These are phyloP conservation scores for Micractinium conductrix DNA, from an alignment of 139 green algal genomes.

Conservation along the genomic window DNA sequence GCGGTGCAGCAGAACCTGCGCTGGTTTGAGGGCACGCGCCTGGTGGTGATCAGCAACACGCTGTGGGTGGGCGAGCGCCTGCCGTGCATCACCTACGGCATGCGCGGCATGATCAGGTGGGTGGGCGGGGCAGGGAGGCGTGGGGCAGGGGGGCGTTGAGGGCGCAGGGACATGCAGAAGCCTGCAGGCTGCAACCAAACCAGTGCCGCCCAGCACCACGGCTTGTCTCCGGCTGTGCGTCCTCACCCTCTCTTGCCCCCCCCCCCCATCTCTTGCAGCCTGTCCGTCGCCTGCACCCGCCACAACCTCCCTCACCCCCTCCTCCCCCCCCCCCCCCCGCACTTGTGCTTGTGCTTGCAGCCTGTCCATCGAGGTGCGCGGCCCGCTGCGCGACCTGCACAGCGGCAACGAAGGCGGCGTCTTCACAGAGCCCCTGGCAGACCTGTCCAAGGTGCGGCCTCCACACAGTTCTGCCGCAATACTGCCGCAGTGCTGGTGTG, in stretches of 20 bases:
- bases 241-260: neutral
- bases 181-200: too few relatives aligned
- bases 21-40: constrained; percentile 80
- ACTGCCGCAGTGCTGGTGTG: constrained; percentile 10
- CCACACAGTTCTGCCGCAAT: neutral
- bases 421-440: constrained; percentile 92
- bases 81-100: constrained; percentile 97
- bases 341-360: neutral
- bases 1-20: constrained; percentile 73
- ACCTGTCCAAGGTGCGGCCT: constrained; percentile 73
- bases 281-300: neutral
- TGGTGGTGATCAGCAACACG: constrained; percentile 93
- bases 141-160: neutral
- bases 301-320: neutral
- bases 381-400: constrained; percentile 89
- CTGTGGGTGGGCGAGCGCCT: constrained; percentile 90
- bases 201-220: too few relatives aligned
- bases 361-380: constrained; percentile 72
- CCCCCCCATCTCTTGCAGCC: neutral
- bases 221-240: too few relatives aligned
- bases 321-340: neutral
- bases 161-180: too few relatives aligned
- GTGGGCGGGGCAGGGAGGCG: neutral
- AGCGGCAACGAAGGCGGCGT: constrained; percentile 95
- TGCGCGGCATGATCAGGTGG: constrained; percentile 82